Evolutionary conservation across 306 rosid species (phyloP).

Genomic region (Fagus crenata): DNA sequence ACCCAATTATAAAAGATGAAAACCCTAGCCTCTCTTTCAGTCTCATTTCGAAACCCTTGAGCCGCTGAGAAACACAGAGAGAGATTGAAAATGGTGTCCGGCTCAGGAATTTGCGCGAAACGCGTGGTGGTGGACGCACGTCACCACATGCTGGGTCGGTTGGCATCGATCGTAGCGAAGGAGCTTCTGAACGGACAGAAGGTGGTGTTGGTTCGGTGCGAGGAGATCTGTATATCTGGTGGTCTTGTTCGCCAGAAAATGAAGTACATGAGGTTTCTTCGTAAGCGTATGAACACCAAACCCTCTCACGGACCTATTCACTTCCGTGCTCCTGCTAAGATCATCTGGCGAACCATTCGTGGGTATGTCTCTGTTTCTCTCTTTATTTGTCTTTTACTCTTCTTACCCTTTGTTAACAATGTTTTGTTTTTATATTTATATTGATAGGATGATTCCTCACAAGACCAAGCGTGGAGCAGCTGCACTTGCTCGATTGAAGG

Average conservation of each 20-base stretch:
- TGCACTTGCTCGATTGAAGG: constrained; percentile 63
- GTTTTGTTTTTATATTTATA: background rate
- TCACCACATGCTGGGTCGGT: constrained; percentile 76
- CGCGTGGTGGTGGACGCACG: constrained; percentile 77
- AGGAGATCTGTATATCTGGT: constrained; percentile 74
- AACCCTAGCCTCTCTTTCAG: constrained; percentile 10
- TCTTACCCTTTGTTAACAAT: background rate
- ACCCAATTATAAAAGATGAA: background rate
- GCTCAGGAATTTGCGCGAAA: constrained; percentile 70
- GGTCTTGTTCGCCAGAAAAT: constrained; percentile 72
- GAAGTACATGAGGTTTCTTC: constrained; percentile 75
- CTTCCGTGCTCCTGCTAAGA: constrained; percentile 72
- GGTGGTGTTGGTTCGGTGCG: constrained; percentile 62
- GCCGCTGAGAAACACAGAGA: constrained; percentile 16
- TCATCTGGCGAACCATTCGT: constrained; percentile 81
- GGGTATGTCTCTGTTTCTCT: constrained; percentile 43
- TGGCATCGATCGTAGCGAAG: constrained; percentile 62
- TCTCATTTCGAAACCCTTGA: background rate
- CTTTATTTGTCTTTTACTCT: background rate
- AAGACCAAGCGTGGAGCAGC: constrained; percentile 69
- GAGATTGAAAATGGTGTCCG: constrained; percentile 53
- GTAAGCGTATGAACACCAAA: constrained; percentile 80
- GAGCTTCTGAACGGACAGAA: constrained; percentile 75
- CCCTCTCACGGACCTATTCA: constrained; percentile 83
- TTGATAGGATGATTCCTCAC: constrained; percentile 58